A percentile compares a stretch with the other conserved stretches of the same genome.
These are phyloP conservation scores for Amanita pseudoporphyria DNA, from an alignment of 768 basidiomycete genomes.

Conservation along the genomic window DNA sequence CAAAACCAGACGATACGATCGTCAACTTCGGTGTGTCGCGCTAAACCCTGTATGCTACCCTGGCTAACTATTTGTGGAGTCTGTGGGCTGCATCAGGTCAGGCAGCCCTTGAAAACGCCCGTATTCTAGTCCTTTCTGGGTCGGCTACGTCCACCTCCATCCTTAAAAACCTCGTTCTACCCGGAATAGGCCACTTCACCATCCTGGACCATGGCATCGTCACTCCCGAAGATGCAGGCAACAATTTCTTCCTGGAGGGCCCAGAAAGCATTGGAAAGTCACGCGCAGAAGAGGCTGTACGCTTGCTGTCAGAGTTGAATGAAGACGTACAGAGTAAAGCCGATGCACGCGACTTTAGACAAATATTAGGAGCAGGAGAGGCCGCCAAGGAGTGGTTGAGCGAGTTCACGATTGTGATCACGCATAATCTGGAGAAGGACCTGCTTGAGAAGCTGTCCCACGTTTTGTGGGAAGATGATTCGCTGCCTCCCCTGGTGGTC, in stretches of 20 bases:
- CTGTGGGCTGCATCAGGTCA: constrained; percentile 95
- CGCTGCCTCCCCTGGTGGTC: constrained; percentile 58
- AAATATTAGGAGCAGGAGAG: constrained; percentile 42
- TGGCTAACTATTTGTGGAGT: constrained; percentile 23
- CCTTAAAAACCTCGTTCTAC: constrained; percentile 94
- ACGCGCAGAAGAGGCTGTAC: constrained; percentile 72
- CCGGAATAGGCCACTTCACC: constrained; percentile 94
- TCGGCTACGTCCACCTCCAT: constrained; percentile 82
- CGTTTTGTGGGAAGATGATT: constrained; percentile 58
- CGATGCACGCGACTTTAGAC: constrained; percentile 43
- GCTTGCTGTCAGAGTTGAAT: constrained; percentile 77
- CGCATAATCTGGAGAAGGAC: constrained; percentile 62
- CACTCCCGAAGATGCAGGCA: constrained; percentile 73
- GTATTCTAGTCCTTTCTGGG: constrained; percentile 71
- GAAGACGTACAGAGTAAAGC: constrained; percentile 70
- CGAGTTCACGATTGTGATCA: constrained; percentile 73
- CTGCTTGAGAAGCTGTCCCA: constrained; percentile 50
- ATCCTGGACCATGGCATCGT: constrained; percentile 63
- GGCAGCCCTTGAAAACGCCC: constrained; percentile 73
- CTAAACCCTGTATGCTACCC: background rate
- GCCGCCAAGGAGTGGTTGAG: constrained; percentile 19
- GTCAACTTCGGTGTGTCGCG: constrained; percentile 68
- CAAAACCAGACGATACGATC: constrained; percentile 89
- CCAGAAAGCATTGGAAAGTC: constrained; percentile 67
- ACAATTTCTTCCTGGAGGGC: constrained; percentile 92